Evolutionary conservation across 768 basidiomycete species (phyloP).

Genomic region (Mycena latifolia): DNA sequence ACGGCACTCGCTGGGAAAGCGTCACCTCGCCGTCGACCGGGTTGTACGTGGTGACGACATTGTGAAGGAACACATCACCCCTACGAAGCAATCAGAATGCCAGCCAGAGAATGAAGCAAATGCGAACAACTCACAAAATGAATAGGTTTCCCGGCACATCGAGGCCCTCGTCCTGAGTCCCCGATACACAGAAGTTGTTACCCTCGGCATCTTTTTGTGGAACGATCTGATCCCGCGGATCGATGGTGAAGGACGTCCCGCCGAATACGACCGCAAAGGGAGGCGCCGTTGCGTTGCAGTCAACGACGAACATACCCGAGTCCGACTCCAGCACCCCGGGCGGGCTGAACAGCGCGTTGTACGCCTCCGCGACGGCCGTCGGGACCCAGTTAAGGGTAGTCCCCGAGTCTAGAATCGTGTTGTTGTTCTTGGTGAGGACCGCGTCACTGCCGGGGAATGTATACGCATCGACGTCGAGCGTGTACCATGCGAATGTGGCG

Average conservation of each 20-base stretch:
- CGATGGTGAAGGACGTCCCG: conserved; percentile 32
- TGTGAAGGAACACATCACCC: conserved; percentile 10
- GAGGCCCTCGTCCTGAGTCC: conserved; percentile 8
- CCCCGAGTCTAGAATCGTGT: conserved; percentile 26
- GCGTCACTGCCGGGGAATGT: conserved; percentile 30
- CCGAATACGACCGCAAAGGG: conserved; percentile 35
- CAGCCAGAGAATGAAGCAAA: background rate
- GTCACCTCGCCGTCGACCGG: conserved; percentile 5
- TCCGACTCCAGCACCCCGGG: conserved; percentile 20
- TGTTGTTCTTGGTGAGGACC: conserved; percentile 22
- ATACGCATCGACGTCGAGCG: conserved; percentile 34
- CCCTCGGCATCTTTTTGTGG: conserved; percentile 19
- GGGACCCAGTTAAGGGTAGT: conserved; percentile 38
- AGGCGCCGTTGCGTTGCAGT: conserved; percentile 35
- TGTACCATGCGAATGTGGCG: conserved; percentile 28
- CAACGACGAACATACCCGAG: conserved; percentile 26
- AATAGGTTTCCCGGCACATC: conserved; percentile 23
- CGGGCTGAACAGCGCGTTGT: conserved; percentile 34
- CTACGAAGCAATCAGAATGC: background rate
- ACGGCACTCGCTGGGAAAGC: background rate
- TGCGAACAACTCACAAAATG: conserved; percentile 32
- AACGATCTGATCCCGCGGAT: conserved; percentile 32
- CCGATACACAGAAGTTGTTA: conserved; percentile 4
- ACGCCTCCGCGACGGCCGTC: conserved; percentile 34
- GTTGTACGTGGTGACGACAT: too few relatives aligned